Base-by-base conservation (phyloP, 331 rosid species). In the Acacia pycnantha region DNA sequence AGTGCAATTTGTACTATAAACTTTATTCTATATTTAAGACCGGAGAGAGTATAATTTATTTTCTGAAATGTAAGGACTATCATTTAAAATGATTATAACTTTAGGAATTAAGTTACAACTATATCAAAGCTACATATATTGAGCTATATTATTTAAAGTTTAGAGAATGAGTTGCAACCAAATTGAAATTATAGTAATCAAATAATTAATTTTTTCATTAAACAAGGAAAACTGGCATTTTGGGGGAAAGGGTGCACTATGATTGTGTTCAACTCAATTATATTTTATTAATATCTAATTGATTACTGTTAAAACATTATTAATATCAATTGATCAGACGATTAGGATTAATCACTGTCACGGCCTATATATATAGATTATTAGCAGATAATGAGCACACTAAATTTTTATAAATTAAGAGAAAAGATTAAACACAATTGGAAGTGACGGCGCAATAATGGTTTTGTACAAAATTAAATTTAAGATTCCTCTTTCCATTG, bases 371-470 rank as follows among this genome's bases (percentile, higher is more conserved):
- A 26, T 37, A 26, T 11, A 26, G 37, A 24, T 26, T 61, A 61
- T 2, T 58, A 29, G 35, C 2, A 27, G 19, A 37, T 37, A 37
- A 12, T 26, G 26, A 61, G 15, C 5, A 26, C 19, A 4, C 1
- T 61, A 22, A 21, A 9, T 11, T 27, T 29, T 62, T 26, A 11
- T 11, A 61, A 26, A 62, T 27, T 27, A 62, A 26, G 37, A 61
- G 65, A 27, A 62, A 27, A 62, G 1, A 13, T 14, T 27, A 26
- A 62, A 27, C 16, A 26, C 21, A 62, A 62, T 27, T 29, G 41
- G 67, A 61, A 29, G 69, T 66, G 81, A 81, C 75, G 31, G 65
- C 72, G 77, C 79, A 78, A 35, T 75, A 74, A 74, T 78, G 84
- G 61, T 26, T 33, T 29, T 14, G 61, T 86, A 58, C 69, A 33